phyloP scores from a whole-genome alignment of 208 protist genomes.

The Crithidia fasciculata region DNA sequence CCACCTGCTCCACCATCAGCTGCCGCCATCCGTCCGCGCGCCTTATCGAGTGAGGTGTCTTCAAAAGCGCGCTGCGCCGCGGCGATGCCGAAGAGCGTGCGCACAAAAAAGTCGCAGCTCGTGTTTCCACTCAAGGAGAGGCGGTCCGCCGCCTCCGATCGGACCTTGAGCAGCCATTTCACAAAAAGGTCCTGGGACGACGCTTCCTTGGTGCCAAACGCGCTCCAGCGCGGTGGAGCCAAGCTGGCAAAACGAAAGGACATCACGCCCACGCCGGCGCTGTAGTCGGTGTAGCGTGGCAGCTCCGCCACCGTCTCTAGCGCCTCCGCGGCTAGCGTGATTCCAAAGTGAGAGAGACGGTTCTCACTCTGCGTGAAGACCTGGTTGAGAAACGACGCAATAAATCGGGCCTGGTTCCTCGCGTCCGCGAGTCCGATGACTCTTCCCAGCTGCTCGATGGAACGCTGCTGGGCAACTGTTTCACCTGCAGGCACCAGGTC shows the following conservation, averaged over 20 bases:
- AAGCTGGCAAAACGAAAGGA: conserved; percentile 20
- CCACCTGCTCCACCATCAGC: neutral
- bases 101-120: conserved; percentile 26
- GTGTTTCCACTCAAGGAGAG: conserved; percentile 18
- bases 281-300: conserved; percentile 26
- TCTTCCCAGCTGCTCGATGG: conserved; percentile 24
- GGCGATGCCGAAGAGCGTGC: conserved; percentile 25
- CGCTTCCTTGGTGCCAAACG: conserved; percentile 13
- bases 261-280: conserved; percentile 20
- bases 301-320: conserved; percentile 25
- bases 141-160: conserved; percentile 25
- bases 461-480: neutral
- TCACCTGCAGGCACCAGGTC: conserved; percentile 11
- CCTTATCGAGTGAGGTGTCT: conserved; percentile 13
- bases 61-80: conserved; percentile 28
- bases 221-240: conserved; percentile 11
- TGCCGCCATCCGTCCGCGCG: neutral
- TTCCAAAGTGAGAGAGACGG: conserved; percentile 12
- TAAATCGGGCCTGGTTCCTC: conserved; percentile 16
- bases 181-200: conserved; percentile 4
- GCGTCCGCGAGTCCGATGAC: conserved; percentile 9
- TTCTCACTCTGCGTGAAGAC: conserved; percentile 13
- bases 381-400: conserved; percentile 19
- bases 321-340: conserved; percentile 14
- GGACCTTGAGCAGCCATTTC: conserved; percentile 23